Base-by-base conservation (phyloP, 2,329 filamentous ascomycete species). In the Penicillium psychrosexuale region DNA sequence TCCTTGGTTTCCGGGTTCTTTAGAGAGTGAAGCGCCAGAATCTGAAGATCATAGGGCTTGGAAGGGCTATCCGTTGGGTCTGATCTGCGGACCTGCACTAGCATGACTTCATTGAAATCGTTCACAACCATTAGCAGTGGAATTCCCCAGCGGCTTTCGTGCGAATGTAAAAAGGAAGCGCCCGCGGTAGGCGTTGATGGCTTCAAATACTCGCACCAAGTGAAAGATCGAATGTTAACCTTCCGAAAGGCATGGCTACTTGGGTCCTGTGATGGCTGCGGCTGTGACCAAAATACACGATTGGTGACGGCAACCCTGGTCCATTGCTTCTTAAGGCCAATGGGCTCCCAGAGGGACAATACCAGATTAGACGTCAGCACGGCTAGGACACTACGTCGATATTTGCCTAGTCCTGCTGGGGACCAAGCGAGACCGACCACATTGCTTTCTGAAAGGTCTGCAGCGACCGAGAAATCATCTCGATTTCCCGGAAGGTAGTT, bases 351-450 rank as follows among this genome's bases (percentile, higher is more conserved):
- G 8, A 86, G 66, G 1, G 81, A 82, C 5, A 86, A 66, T 1
- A 82, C 63, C 51, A 84, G 68, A 59, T 83, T 84, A 3, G 82
- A 78, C 0, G 82, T 84, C 42, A 84, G 70, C 15, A 84, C 77
- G 2, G 78, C 81, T 28, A 86, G 75, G 8, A 79, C 77, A 62
- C 78, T 82, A 58, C 80, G 76, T 40, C 77, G 71, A 66, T 84
- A 79, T 60, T 77, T 78, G 17, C 75, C 82, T 37, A 85, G 68
- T 2, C 83, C 83, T 7, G 79, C 74, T 2, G 80, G 73, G 5
- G 83, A 86, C 84, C 84, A 86, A 8, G 76, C 71, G 22, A 85
- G 63, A 2, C 71, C 70, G n/a, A 75, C 67, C 3, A 82, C 77
- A 39, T 72, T 72, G 56, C 80, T 80, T 2, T 71, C 63, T 0